phyloP scores from a whole-genome alignment of 306 rosid genomes.

The Cucurbita argyrosperma region DNA sequence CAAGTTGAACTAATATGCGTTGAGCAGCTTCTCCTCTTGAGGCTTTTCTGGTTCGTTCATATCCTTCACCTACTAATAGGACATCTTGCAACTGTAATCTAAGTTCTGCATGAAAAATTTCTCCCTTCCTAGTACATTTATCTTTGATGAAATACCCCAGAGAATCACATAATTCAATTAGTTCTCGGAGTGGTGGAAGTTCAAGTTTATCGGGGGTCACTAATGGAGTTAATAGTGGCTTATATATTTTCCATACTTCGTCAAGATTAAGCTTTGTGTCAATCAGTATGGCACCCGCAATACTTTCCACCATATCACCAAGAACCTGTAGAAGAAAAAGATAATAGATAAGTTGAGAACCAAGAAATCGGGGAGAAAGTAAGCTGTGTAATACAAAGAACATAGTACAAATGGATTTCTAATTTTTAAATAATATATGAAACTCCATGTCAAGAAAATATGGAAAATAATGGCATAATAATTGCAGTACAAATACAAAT shows the following conservation, averaged over 20 bases:
- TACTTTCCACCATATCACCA: conserved; percentile 93
- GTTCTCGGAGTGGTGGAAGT: conserved; percentile 57
- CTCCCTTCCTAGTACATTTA: conserved; percentile 35
- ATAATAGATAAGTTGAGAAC: neutral
- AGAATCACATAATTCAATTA: conserved; percentile 54
- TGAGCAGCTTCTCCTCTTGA: conserved; percentile 86
- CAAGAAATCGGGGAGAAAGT: neutral
- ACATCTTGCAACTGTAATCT: conserved; percentile 50
- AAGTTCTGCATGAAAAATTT: conserved; percentile 32
- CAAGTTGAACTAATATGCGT: conserved; percentile 48
- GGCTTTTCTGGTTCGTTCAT: conserved; percentile 31
- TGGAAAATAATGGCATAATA: neutral
- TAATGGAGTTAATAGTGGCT: conserved; percentile 74
- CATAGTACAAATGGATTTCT: neutral
- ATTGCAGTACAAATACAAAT: neutral
- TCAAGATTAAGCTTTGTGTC: conserved; percentile 68
- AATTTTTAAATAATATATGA: neutral
- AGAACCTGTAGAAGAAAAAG: conserved; percentile 41
- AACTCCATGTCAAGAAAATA: neutral
- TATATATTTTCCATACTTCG: conserved; percentile 62
- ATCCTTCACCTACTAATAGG: conserved; percentile 38
- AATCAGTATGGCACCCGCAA: conserved; percentile 77
- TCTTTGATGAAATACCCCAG: conserved; percentile 60
- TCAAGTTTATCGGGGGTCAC: conserved; percentile 94
- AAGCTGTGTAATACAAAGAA: neutral